A percentile compares a stretch with the other conserved stretches of the same genome.
phyloP scores from a whole-genome alignment of 495 filamentous ascomycete genomes.

The Lindgomyces ingoldianus region DNA sequence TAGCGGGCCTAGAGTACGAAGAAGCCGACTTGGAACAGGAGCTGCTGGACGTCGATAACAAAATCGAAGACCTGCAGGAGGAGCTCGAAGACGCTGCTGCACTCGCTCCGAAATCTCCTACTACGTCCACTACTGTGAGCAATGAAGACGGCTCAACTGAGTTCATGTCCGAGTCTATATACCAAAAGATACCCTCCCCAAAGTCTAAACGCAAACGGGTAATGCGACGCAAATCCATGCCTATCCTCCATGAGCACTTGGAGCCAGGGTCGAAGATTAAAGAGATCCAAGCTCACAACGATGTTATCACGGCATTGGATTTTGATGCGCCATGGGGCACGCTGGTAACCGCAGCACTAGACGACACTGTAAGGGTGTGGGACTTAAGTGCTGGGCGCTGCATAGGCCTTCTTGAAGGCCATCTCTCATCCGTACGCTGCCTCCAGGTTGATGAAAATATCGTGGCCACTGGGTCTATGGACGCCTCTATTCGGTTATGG shows the following conservation, averaged over 20 bases:
- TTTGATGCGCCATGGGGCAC: conserved; percentile 96
- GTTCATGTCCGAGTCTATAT: conserved; percentile 99
- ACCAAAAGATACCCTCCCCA: conserved; percentile 79
- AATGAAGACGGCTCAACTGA: conserved; percentile 47
- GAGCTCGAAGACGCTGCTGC: conserved; percentile 69
- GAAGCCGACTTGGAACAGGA: conserved; percentile 89
- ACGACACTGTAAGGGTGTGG: conserved; percentile 97
- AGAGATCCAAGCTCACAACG: conserved; percentile 83
- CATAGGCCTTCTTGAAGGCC: conserved; percentile 85
- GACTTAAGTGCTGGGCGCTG: conserved; percentile 91
- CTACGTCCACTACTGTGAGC: conserved; percentile 53
- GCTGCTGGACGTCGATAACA: conserved; percentile 78
- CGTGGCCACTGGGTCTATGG: conserved; percentile 91
- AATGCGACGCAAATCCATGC: conserved; percentile 75
- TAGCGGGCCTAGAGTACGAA: conserved; percentile 89
- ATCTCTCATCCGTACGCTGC: conserved; percentile 89
- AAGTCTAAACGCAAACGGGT: conserved; percentile 63
- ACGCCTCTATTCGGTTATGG: conserved; percentile 94
- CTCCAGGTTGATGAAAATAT: conserved; percentile 96
- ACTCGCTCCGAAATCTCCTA: conserved; percentile 49
- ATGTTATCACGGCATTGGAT: conserved; percentile 86
- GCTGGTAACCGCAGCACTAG: conserved; percentile 90
- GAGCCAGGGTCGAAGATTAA: conserved; percentile 86
- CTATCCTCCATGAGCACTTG: conserved; percentile 93
- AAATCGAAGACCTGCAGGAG: conserved; percentile 81